phyloP scores from a whole-genome alignment of 129 eudicot genomes.

The Ambrosia trifida region DNA sequence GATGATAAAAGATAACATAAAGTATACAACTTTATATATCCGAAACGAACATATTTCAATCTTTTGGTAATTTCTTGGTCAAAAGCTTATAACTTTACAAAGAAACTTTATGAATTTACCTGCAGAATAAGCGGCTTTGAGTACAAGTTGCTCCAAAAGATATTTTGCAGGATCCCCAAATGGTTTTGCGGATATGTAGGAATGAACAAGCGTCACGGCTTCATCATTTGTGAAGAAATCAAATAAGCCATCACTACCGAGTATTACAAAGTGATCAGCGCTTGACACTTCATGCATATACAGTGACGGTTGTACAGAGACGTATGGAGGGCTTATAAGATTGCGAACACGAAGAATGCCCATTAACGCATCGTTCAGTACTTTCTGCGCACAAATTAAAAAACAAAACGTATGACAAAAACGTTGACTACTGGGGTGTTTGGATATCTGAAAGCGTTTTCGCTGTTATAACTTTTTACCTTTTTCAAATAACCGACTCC shows the following conservation, averaged over 20 bases:
- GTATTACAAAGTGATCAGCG: slow-evolving; percentile 81
- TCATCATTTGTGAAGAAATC: slow-evolving; percentile 94
- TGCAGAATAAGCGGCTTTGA: slow-evolving; percentile 92
- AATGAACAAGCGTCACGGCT: slow-evolving; percentile 67
- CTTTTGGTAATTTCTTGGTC: slow-evolving; percentile 11
- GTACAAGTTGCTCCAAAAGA: slow-evolving; percentile 80
- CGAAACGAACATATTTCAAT: background rate
- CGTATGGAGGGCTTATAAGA: slow-evolving; percentile 89
- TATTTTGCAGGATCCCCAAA: slow-evolving; percentile 90
- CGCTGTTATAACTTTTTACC: slow-evolving; percentile 38
- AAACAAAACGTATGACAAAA: background rate
- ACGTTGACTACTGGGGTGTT: background rate
- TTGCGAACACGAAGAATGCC: slow-evolving; percentile 93
- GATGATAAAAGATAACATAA: background rate
- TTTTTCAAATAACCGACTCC: slow-evolving; percentile 98
- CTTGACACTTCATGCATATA: slow-evolving; percentile 64
- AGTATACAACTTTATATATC: background rate
- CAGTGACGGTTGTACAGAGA: slow-evolving; percentile 71
- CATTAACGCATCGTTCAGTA: slow-evolving; percentile 93
- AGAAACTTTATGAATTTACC: slow-evolving; percentile 40
- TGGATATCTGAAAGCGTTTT: background rate
- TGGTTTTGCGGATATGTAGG: slow-evolving; percentile 58
- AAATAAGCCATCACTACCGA: slow-evolving; percentile 91
- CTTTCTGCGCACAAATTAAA: slow-evolving; percentile 53
- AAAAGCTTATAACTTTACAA: slow-evolving; percentile 22